Base-by-base conservation (phyloP, 768 basidiomycete species). In the Hirschioporus abietinus region DNA sequence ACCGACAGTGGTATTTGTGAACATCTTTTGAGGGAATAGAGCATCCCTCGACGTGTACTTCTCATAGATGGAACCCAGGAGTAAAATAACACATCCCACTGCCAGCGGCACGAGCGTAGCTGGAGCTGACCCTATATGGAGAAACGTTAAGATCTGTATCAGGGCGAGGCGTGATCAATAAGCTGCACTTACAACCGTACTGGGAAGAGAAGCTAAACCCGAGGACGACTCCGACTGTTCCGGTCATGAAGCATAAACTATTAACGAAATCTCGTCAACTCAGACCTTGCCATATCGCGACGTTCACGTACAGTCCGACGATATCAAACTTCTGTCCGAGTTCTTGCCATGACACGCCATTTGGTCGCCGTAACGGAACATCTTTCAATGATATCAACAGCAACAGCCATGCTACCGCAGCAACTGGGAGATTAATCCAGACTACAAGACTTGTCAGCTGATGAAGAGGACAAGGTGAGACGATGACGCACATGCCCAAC, bases 391-490 rank as follows among this genome's bases (percentile, higher is more conserved):
- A 88, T 34, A 84, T 63, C 23, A 75, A 73, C 24, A 93, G 78
- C 9, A 92, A 81, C 10, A 84, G 66, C 67, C 83, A 82, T 24
- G 89, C 88, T 26, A 86, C 68, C 27, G 84, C 73, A 74, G 89
- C 91, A 65, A 94, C 78, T 23, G 92, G 92, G 61, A 94, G 80
- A 77, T 94, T 95, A 75, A 95, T 82, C 74, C 87, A 93, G 75
- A 95, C 92, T 94, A 75, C 24, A 52, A 65, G 59, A 61, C 30
- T 63, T 63, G 64, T 63, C 60, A 64, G 64, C 65, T 63, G 57
- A 64, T 23, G 64, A 66, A 57, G 63, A 35, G 15, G 12, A 20
- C 42, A 52, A 2, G 18, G 61, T 23, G n/a, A 12, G 66, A 23
- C 30, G 60, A 65, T 20, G 27, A 82, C 92, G 79, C 77, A 94